Conservation (phyloP, 495 filamentous ascomycete genomes). For the Penicillium maclennaniae region DNA sequence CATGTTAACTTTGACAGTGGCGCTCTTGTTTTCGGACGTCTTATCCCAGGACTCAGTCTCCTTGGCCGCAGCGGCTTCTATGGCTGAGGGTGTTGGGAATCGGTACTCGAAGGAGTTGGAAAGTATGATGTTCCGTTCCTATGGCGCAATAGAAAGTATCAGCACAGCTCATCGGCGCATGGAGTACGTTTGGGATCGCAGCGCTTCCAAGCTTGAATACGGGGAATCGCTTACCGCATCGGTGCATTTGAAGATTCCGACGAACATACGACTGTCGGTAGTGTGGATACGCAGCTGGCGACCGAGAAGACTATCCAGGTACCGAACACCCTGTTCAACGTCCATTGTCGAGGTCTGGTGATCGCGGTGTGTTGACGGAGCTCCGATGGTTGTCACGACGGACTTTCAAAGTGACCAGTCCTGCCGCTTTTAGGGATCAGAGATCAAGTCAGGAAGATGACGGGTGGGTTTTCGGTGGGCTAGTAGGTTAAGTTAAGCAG, state of each 20-base stretch:
- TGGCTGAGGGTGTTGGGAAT: constrained; percentile 52
- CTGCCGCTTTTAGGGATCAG: no score
- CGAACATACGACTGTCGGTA: constrained; percentile 82
- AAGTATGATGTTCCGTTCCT: constrained; percentile 85
- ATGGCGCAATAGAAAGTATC: background rate
- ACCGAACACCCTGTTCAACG: constrained; percentile 37
- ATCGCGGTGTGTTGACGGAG: background rate
- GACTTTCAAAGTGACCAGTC: background rate
- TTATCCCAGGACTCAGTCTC: constrained; percentile 22
- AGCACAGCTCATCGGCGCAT: background rate
- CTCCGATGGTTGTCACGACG: background rate
- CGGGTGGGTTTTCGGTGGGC: no score
- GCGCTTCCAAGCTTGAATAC: background rate
- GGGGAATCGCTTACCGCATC: constrained; percentile 61
- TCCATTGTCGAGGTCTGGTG: constrained; percentile 31
- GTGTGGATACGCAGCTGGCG: constrained; percentile 69
- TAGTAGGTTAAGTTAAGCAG: no score
- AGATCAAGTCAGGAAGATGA: background rate
- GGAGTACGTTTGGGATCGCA: background rate
- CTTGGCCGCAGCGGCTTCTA: constrained; percentile 41
- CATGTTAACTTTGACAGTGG: constrained; percentile 61
- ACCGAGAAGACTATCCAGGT: constrained; percentile 46
- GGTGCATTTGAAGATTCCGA: constrained; percentile 88
- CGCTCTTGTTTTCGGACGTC: constrained; percentile 19
- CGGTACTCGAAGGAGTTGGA: constrained; percentile 85